Conservation (phyloP, 2,329 filamentous ascomycete genomes). For the Calonectria pseudoturangicola region DNA sequence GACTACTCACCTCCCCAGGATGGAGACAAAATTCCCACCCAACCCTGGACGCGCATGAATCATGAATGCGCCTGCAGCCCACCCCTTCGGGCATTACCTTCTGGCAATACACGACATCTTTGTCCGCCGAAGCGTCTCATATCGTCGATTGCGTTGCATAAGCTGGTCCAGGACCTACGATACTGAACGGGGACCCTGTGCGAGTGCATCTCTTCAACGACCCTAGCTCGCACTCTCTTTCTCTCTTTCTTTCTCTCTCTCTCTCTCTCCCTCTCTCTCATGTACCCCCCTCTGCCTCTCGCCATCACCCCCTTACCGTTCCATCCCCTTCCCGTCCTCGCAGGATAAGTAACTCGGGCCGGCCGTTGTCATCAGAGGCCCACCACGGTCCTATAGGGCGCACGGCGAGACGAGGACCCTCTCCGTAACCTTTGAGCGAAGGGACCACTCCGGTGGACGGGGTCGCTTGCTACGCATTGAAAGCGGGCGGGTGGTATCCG, state of each 20-base stretch:
- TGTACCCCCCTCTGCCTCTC: not conserved
- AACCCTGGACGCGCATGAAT: conserved; percentile 26
- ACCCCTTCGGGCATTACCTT: conserved; percentile 20
- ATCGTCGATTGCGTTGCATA: conserved; percentile 39
- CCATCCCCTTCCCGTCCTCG: conserved; percentile 38
- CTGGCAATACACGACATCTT: conserved; percentile 11
- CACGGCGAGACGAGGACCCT: conserved; percentile 4
- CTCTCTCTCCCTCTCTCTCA: not conserved
- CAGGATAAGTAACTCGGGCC: conserved; percentile 39
- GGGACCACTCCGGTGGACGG: conserved; percentile 14
- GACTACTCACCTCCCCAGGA: not conserved
- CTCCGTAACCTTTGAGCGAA: conserved; percentile 5
- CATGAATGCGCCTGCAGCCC: conserved; percentile 29
- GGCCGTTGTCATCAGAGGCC: conserved; percentile 33
- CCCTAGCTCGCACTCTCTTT: not conserved
- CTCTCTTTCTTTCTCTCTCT: not conserved
- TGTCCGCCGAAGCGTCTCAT: conserved; percentile 24
- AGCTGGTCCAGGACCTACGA: not conserved
- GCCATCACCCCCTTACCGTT: conserved; percentile 27
- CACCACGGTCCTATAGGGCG: conserved; percentile 37
- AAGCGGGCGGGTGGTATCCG: conserved; percentile 21
- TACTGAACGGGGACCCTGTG: conserved; percentile 8
- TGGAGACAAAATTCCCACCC: conserved; percentile 11
- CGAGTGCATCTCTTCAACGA: conserved; percentile 18
- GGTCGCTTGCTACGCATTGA: conserved; percentile 21